Evolutionary conservation across 106 monocot genomes (phyloP).

Genomic region (Acanthochlamys bracteata): DNA sequence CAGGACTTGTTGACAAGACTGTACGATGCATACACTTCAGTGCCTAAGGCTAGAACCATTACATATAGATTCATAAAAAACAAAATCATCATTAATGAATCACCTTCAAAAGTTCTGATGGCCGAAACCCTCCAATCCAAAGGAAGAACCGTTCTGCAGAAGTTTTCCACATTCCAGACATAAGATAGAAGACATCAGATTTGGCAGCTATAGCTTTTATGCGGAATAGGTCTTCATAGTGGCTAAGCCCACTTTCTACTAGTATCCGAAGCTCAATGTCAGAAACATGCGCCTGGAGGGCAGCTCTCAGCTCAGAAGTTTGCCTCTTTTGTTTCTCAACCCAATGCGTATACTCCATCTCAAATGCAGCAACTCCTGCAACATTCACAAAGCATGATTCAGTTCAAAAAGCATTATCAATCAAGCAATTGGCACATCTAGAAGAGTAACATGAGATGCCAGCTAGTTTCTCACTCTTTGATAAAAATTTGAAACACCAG

Average conservation of each 20-base stretch:
- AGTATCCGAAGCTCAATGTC: conserved; percentile 72
- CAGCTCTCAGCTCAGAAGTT: conserved; percentile 45
- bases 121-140: conserved; percentile 96
- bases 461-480: too few species aligned
- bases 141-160: conserved; percentile 73
- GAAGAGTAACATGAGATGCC: too few species aligned
- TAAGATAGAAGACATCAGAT: conserved; percentile 85
- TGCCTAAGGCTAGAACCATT: too few species aligned
- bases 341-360: conserved; percentile 84
- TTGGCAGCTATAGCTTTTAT: conserved; percentile 76
- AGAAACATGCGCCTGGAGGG: conserved; percentile 51
- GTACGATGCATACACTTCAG: too few species aligned
- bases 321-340: conserved; percentile 74
- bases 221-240: conserved; percentile 66
- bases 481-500: too few species aligned
- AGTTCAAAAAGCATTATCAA: too few species aligned
- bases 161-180: conserved; percentile 93
- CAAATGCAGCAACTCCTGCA: conserved; percentile 64
- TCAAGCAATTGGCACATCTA: too few species aligned
- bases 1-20: too few species aligned
- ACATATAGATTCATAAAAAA: not conserved
- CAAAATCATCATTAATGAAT: not conserved
- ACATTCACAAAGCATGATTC: too few species aligned
- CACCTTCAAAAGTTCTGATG: conserved; percentile 90
- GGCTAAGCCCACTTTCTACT: conserved; percentile 56